A percentile compares a stretch with the other conserved stretches of the same genome.
These are phyloP conservation scores for Globisporangium cederbergense DNA, from an alignment of 352 stramenopile genomes.

Conservation along the genomic window DNA sequence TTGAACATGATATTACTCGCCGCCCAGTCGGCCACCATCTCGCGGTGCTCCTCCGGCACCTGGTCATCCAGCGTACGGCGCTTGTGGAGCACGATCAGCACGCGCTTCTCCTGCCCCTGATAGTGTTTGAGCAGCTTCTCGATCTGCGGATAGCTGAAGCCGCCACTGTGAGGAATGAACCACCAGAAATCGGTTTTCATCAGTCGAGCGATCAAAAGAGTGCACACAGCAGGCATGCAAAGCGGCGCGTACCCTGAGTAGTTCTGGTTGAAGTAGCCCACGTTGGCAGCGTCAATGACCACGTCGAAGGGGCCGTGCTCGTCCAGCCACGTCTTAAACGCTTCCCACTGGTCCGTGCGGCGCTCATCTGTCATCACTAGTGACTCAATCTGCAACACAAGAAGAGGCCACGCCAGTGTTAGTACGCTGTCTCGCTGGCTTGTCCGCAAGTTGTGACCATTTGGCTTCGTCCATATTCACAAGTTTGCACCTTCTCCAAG, in stretches of 20 bases:
- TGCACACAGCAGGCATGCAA: conserved; percentile 9
- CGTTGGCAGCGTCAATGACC: conserved; percentile 97
- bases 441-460: too few species aligned
- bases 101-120: conserved; percentile 75
- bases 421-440: too few species aligned
- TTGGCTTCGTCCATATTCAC: not conserved
- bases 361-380: conserved; percentile 76
- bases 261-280: conserved; percentile 98
- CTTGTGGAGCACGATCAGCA: conserved; percentile 95
- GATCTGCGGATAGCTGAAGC: conserved; percentile 96
- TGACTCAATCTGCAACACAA: conserved; percentile 53
- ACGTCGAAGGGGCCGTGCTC: conserved; percentile 85
- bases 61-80: conserved; percentile 90
- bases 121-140: conserved; percentile 92
- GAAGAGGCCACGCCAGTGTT: not conserved
- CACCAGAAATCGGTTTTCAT: conserved; percentile 9
- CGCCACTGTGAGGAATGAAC: conserved; percentile 42
- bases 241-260: conserved; percentile 73
- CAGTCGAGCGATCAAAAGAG: conserved; percentile 6
- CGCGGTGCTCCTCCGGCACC: conserved; percentile 69
- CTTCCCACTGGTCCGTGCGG: conserved; percentile 68
- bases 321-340: conserved; percentile 80
- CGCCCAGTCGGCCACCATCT: conserved; percentile 78
- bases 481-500: conserved; percentile 52
- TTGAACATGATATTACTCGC: conserved; percentile 87